phyloP scores from a whole-genome alignment of 257 asterid species.

The Salvia rosmarinus region DNA sequence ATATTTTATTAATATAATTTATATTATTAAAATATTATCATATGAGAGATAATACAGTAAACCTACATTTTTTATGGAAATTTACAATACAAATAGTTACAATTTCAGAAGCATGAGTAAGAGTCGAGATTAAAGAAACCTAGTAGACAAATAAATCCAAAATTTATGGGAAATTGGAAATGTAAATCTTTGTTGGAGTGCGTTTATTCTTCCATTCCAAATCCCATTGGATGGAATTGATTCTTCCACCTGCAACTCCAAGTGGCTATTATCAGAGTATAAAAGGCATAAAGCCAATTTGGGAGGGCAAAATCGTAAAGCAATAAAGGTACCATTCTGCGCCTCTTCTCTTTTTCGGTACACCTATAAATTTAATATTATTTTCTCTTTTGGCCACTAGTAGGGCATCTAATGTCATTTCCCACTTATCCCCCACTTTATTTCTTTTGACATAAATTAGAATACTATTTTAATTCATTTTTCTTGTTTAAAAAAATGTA shows the following conservation, averaged over 20 bases:
- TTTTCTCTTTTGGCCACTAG: not conserved
- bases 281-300: constrained; percentile 30
- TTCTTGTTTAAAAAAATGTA: not conserved
- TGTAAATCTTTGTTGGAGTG: constrained; percentile 57
- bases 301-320: constrained; percentile 30
- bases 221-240: constrained; percentile 40
- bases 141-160: not conserved
- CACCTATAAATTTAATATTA: not conserved
- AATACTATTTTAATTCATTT: not conserved
- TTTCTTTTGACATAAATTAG: not conserved
- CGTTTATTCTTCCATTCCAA: constrained; percentile 49
- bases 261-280: constrained; percentile 1
- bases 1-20: too few species aligned
- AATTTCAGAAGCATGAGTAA: not conserved
- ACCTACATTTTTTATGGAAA: too few species aligned
- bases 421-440: constrained; percentile 23
- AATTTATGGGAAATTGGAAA: constrained; percentile 39
- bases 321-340: constrained; percentile 27
- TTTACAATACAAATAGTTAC: too few species aligned
- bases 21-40: too few species aligned
- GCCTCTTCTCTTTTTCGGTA: constrained; percentile 11
- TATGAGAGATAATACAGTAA: too few species aligned
- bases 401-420: constrained; percentile 31
- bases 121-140: not conserved
- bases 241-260: constrained; percentile 44